Evolutionary conservation across 257 asterid genomes (phyloP).

Genomic region (Galeopsis tetrahit): DNA sequence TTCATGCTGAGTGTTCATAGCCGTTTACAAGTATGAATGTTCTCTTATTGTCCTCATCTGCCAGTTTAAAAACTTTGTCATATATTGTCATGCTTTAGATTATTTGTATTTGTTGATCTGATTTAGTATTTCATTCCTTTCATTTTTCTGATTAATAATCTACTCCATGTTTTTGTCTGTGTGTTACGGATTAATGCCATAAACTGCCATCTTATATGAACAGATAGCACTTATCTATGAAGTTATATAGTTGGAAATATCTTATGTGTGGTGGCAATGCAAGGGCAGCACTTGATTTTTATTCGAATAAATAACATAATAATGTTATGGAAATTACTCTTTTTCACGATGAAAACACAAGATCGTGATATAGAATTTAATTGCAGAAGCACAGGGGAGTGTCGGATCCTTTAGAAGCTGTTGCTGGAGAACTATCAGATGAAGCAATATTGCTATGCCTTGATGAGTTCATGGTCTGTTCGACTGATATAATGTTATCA

Average conservation of each 20-base stretch:
- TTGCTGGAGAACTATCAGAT: slow-evolving; percentile 87
- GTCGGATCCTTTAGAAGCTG: slow-evolving; percentile 90
- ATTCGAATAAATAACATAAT: not conserved
- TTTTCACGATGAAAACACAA: slow-evolving; percentile 11
- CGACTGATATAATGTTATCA: slow-evolving; percentile 3
- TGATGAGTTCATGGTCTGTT: slow-evolving; percentile 89
- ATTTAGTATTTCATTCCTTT: slow-evolving; percentile 15
- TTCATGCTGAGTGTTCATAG: slow-evolving; percentile 94
- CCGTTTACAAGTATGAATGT: slow-evolving; percentile 70
- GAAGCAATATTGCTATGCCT: slow-evolving; percentile 88
- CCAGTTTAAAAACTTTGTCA: slow-evolving; percentile 12
- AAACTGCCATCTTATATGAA: not conserved
- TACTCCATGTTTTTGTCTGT: not conserved
- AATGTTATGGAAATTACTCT: not conserved
- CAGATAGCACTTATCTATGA: not conserved
- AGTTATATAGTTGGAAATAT: not conserved
- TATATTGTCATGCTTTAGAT: slow-evolving; percentile 16
- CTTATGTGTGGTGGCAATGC: not conserved
- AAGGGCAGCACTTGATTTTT: not conserved
- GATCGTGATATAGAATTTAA: slow-evolving; percentile 21
- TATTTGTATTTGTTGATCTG: slow-evolving; percentile 7
- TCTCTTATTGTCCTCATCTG: not conserved
- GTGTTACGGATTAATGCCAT: not conserved
- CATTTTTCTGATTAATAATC: not conserved
- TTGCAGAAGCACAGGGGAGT: slow-evolving; percentile 89